Conservation (phyloP, 495 filamentous ascomycete species). For the Xylaria acuta region DNA sequence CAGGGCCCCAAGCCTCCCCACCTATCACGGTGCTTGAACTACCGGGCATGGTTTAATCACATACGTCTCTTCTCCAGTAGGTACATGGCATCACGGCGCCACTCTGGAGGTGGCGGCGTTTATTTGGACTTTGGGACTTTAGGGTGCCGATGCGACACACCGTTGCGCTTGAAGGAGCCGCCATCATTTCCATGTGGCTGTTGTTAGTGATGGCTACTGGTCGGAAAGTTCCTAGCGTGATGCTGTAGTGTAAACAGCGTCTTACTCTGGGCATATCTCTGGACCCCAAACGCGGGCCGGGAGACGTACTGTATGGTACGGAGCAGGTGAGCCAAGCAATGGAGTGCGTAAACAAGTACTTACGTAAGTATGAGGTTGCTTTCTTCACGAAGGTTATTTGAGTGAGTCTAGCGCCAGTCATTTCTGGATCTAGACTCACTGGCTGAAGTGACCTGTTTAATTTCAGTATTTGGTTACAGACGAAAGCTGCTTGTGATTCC, state of each 20-base stretch:
- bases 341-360: slow-evolving; percentile 6
- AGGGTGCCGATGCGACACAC: background rate
- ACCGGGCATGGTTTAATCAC: background rate
- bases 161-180: slow-evolving; percentile 19
- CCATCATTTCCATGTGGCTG: slow-evolving; percentile 12
- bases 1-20: background rate
- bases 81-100: slow-evolving; percentile 10
- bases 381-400: background rate
- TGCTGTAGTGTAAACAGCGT: slow-evolving; percentile 11
- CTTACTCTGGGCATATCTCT: slow-evolving; percentile 5
- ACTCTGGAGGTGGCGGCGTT: slow-evolving; percentile 26
- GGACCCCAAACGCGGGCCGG: background rate
- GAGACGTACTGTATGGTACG: background rate
- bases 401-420: background rate
- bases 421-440: background rate
- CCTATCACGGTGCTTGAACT: slow-evolving; percentile 14
- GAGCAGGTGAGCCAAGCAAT: slow-evolving; percentile 10
- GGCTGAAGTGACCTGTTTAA: background rate
- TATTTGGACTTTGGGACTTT: slow-evolving; percentile 20
- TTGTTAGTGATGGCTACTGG: background rate
- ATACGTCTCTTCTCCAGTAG: background rate
- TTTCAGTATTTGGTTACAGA: background rate
- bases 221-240: slow-evolving; percentile 15
- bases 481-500: background rate
- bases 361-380: background rate